phyloP scores from a whole-genome alignment of 306 rosid species.

The Potentilla sterilis region DNA sequence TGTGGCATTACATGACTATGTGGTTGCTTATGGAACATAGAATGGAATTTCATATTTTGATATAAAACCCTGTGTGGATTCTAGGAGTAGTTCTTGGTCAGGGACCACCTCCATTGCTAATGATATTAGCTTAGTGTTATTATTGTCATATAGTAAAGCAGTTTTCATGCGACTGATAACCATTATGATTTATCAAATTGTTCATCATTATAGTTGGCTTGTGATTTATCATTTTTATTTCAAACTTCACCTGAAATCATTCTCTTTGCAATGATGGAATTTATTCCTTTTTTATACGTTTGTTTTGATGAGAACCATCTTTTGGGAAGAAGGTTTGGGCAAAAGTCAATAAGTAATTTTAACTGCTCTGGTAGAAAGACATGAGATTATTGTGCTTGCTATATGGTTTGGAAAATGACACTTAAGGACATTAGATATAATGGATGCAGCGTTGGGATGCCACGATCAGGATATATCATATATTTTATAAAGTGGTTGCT shows the following conservation, averaged over 20 bases:
- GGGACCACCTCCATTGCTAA: not conserved
- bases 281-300: not conserved
- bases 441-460: not conserved
- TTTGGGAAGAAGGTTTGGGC: not conserved
- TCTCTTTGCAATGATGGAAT: not conserved
- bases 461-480: not conserved
- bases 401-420: not conserved
- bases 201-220: not conserved
- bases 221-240: not conserved
- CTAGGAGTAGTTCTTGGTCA: not conserved
- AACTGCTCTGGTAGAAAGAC: not conserved
- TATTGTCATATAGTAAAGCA: not conserved
- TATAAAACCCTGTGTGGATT: not conserved
- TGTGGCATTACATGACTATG: not conserved
- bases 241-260: not conserved
- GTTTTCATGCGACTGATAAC: not conserved
- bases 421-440: not conserved
- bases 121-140: not conserved
- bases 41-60: not conserved
- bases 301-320: not conserved
- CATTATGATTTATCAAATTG: not conserved
- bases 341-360: not conserved
- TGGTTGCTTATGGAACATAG: conserved; percentile 5
- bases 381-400: too few species aligned
- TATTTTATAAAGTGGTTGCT: not conserved